phyloP scores from a whole-genome alignment of 305 asterid species.

The Caryopteris hybrid region DNA sequence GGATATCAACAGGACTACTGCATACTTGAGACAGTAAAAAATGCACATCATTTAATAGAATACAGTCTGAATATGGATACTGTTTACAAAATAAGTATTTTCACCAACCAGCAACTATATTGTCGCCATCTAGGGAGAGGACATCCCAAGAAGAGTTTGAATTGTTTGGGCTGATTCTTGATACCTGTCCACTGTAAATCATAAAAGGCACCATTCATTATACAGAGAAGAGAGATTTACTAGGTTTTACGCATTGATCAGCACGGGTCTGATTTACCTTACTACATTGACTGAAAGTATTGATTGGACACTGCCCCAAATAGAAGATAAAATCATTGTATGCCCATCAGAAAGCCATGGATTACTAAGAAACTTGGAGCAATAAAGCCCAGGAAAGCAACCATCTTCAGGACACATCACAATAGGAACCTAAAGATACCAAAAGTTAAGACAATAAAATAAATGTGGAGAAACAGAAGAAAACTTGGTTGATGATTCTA shows the following conservation, averaged over 20 bases:
- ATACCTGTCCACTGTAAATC: conserved; percentile 64
- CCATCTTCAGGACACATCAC: conserved; percentile 81
- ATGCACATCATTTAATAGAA: conserved; percentile 10
- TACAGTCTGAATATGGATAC: conserved; percentile 9
- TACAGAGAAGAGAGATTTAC: conserved; percentile 8
- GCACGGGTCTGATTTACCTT: conserved; percentile 44
- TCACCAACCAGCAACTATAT: conserved; percentile 63
- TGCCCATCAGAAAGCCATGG: conserved; percentile 96
- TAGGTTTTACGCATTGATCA: not conserved
- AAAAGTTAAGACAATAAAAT: conserved; percentile 14
- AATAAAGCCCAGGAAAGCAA: conserved; percentile 84
- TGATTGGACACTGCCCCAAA: conserved; percentile 71
- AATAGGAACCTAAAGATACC: conserved; percentile 63
- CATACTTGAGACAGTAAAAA: conserved; percentile 41
- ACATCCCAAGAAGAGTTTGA: conserved; percentile 70
- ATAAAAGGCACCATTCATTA: conserved; percentile 10
- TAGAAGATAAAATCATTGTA: conserved; percentile 63
- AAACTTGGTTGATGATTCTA: not conserved
- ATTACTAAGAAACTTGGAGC: conserved; percentile 44
- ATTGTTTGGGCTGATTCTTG: conserved; percentile 57
- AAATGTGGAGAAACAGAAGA: not conserved
- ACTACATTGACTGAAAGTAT: conserved; percentile 55
- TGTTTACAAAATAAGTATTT: conserved; percentile 3
- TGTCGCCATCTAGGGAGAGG: conserved; percentile 68
- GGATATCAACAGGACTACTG: conserved; percentile 76